Evolutionary conservation across 2,329 filamentous ascomycete genomes (phyloP), one percentile per base, ranked within the genome.

Genomic region (Aspergillus sp.): DNA sequence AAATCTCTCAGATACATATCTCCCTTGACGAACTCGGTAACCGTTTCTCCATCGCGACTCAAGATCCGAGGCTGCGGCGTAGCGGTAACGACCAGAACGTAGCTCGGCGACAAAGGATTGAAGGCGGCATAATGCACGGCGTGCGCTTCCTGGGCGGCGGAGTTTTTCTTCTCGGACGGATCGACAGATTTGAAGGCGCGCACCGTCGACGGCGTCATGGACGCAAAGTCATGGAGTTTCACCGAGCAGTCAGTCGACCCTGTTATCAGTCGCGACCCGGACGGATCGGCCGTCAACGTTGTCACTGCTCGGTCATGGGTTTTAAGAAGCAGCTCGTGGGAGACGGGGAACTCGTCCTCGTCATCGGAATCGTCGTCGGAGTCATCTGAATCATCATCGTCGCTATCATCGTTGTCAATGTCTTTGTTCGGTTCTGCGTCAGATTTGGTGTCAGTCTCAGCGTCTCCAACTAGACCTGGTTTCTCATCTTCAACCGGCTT

Each of bases 1-100:
- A 98, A 96, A 74, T 99, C 95, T 56, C 94, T 86, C 65, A 99
- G 79, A 70, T 99, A 99, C 93, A 98, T 98, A 73, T 99, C 95
- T 50, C 95, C 95, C 78, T 99, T 99, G 67, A 92, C 89, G 65
- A 96, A 98, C 71, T 97, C 92, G 1, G 89, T 89, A 52, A 96
- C 69, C 7, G 90, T 83, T 49, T 96, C 91, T 45, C 95, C 95
- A 78, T 99, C 94, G 69, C 95, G 87, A 68, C 87, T 91, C 74
- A 98, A 83, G 24, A 99, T 87, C 74, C 92, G 93, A 12, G 94
- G 91, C 74, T 98, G 94, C 1, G 94, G 89, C 46, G 94, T 91
- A 6, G 94, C 92, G 7, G 92, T 90, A 49, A 98, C 83, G 67
- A 95, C 96, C 36, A 99, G 85, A 61, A 99, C 87, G 61, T 90